Base-by-base conservation (phyloP, 495 filamentous ascomycete species). In the Darksidea phi region DNA sequence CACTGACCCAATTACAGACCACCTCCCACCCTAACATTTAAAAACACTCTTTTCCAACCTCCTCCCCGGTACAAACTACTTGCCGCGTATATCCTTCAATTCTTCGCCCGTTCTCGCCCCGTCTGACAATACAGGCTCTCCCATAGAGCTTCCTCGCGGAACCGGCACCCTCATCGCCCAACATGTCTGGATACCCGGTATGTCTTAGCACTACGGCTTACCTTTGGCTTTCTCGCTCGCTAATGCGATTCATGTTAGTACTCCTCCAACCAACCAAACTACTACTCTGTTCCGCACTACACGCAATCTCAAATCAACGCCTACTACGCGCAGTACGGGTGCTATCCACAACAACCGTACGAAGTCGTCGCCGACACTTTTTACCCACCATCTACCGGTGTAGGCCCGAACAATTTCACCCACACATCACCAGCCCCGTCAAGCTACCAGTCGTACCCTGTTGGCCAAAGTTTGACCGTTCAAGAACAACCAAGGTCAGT, bases 271-370 rank as follows among this genome's bases (percentile, higher is more conserved):
- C 38, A 20, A 24, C 15, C 12, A 4, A 17, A 20, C 43, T 47
- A 48, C 34, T 48, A 48, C 12, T 15, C 18, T 11, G 25, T 50
- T 21, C 54, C 54, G 1, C 55, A 59, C 17, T 64, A 64, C 49
- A 64, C 61, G 28, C 61, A 64, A 20, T 34, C 61, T 23, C 61
- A 64, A 24, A 64, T 64, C 61, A 42, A 64, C 43, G 37, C 10
- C 36, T 64, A 64, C 50, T 59, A 59, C 32, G 25, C 57, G 12
- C 54, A 59, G 25, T 64, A 59, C 42, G 54, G 59, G 4, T 50
- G 46, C 36, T 59, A 48, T 25, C 61, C 61, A 23, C 54, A 54
- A 13, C 48, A 64, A 24, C 61, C 61, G 12, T 54, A 64, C 20
- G 12, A 48, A 12, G 36, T 64, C 49, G 57, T 64, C 41, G 38